Percentiles rank a stretch among this genome's conserved stretches.
These are phyloP conservation scores for Fusarium clavum DNA, from an alignment of 2,329 filamentous ascomycete species.

Conservation along the genomic window DNA sequence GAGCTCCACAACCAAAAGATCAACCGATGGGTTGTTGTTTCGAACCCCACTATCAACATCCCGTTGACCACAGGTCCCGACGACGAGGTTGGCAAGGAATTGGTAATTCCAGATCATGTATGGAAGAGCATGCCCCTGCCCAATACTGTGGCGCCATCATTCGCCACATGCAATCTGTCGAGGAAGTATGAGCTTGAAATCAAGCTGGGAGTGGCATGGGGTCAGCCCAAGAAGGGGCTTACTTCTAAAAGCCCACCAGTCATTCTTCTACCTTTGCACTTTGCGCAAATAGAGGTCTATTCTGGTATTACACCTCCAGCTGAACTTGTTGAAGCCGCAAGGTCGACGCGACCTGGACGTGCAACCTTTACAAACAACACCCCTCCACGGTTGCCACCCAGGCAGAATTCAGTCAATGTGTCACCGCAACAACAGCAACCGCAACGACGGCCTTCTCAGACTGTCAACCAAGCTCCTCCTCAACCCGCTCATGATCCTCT, in stretches of 20 bases:
- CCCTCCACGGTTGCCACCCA: slow-evolving; percentile 53
- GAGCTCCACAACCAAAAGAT: slow-evolving; percentile 77
- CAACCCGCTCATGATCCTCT: slow-evolving; percentile 60
- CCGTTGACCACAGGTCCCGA: slow-evolving; percentile 70
- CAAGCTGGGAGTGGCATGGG: slow-evolving; percentile 81
- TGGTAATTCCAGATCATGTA: slow-evolving; percentile 74
- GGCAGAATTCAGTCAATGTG: slow-evolving; percentile 43
- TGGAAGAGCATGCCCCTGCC: slow-evolving; percentile 82
- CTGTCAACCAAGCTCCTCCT: slow-evolving; percentile 43
- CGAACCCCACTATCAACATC: slow-evolving; percentile 76
- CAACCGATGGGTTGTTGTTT: slow-evolving; percentile 80
- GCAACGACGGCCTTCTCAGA: slow-evolving; percentile 39
- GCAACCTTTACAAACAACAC: slow-evolving; percentile 48
- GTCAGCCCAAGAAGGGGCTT: slow-evolving; percentile 60
- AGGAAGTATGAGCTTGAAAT: slow-evolving; percentile 87
- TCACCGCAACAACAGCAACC: slow-evolving; percentile 35
- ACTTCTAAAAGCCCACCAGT: slow-evolving; percentile 67
- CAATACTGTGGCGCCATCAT: slow-evolving; percentile 87
- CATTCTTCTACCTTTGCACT: slow-evolving; percentile 80
- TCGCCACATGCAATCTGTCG: slow-evolving; percentile 87
- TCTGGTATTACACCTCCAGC: slow-evolving; percentile 87
- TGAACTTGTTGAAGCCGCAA: slow-evolving; percentile 74
- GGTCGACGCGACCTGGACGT: slow-evolving; percentile 53
- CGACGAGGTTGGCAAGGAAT: slow-evolving; percentile 72
- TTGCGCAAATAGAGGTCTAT: slow-evolving; percentile 80